A percentile compares a stretch with the other conserved stretches of the same genome.
Evolutionary conservation across 139 green algal species (phyloP).

Genomic region (Volvox reticuliferus): DNA sequence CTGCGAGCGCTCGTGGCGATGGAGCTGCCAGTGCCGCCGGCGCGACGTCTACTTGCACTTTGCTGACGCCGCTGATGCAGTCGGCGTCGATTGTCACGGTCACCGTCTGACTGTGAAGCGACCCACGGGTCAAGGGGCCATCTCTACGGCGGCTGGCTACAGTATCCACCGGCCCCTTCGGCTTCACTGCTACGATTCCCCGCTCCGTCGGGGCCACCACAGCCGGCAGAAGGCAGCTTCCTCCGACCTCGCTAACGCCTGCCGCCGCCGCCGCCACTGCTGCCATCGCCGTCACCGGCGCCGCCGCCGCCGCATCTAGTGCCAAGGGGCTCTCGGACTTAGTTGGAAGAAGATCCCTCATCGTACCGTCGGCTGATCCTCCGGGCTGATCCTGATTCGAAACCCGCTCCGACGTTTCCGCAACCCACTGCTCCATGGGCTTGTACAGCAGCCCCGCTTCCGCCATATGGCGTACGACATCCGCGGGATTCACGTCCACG

Average conservation of each 20-base stretch:
- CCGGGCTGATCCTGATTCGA: neutral
- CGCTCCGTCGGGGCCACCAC: neutral
- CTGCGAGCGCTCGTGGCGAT: neutral
- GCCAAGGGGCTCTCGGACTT: neutral
- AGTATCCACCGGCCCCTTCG: neutral
- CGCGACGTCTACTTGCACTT: neutral
- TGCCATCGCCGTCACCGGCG: neutral
- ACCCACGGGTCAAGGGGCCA: slow-evolving; percentile 10
- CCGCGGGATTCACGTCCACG: no score
- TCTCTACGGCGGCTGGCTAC: neutral
- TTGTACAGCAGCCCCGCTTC: neutral
- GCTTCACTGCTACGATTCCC: neutral
- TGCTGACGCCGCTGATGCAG: neutral
- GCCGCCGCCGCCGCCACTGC: neutral
- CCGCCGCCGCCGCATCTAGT: no score
- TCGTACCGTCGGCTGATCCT: no score
- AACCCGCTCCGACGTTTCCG: neutral
- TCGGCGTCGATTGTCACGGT: slow-evolving; percentile 26
- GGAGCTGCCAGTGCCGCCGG: neutral
- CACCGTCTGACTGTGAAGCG: slow-evolving; percentile 44
- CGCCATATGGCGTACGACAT: neutral
- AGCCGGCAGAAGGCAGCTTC: neutral
- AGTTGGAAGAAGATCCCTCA: no score
- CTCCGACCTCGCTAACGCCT: neutral
- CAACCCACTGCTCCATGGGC: neutral